A percentile compares a stretch with the other conserved stretches of the same genome.
Evolutionary conservation across 768 basidiomycete genomes (phyloP).

Genomic region (Mycena pura): DNA sequence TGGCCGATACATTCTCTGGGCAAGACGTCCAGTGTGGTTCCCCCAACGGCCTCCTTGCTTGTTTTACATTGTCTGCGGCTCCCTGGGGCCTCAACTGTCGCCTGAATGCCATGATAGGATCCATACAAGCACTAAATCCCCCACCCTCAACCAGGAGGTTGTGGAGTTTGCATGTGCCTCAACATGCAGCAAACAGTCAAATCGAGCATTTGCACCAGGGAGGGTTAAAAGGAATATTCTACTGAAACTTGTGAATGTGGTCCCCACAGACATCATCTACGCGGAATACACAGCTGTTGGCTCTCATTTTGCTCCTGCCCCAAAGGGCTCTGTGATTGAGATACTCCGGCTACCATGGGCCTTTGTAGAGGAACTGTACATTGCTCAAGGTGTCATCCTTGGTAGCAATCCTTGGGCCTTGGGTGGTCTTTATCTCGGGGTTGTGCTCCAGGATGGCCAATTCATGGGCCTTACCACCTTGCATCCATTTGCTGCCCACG

Average conservation of each 20-base stretch:
- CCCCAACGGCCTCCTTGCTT: no score
- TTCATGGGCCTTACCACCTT: constrained; percentile 7
- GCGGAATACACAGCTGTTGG: not conserved
- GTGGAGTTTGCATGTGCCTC: not conserved
- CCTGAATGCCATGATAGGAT: no score
- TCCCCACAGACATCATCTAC: not conserved
- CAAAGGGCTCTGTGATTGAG: not conserved
- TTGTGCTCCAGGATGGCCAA: not conserved
- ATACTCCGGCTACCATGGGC: constrained; percentile 8
- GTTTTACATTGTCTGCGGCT: no score
- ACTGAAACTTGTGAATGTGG: not conserved
- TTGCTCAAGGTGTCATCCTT: constrained; percentile 16
- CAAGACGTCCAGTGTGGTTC: no score
- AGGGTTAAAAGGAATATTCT: not conserved
- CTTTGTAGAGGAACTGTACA: constrained; percentile 16
- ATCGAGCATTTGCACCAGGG: not conserved
- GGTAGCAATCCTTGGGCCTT: constrained; percentile 17
- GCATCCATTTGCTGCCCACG: not conserved
- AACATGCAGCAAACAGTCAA: not conserved
- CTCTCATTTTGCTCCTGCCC: no score
- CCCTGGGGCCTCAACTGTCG: no score
- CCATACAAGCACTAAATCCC: no score
- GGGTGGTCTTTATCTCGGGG: constrained; percentile 17
- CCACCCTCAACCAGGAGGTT: no score
- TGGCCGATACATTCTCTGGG: no score